A percentile compares a stretch with the other conserved stretches of the same genome.
phyloP scores from a whole-genome alignment of 2,329 filamentous ascomycete genomes.

The Claviceps capensis region DNA sequence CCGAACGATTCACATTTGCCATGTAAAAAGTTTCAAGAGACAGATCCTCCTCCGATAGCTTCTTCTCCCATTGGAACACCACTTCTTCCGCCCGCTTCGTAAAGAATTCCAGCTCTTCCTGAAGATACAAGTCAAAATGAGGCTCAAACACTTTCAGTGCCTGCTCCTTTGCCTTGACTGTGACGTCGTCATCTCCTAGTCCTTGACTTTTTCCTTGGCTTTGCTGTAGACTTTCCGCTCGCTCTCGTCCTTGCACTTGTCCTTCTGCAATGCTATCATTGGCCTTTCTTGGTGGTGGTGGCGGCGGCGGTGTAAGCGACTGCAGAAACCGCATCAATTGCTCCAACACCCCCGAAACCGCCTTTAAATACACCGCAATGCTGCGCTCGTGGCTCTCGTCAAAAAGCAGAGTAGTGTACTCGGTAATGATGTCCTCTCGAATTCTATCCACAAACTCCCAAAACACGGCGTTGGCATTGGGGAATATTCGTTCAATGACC shows the following conservation, averaged over 20 bases:
- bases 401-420: slow-evolving; percentile 74
- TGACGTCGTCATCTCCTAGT: slow-evolving; percentile 45
- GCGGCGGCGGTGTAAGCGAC: slow-evolving; percentile 41
- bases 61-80: slow-evolving; percentile 80
- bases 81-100: slow-evolving; percentile 60
- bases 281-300: not conserved
- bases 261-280: not conserved
- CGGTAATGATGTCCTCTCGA: slow-evolving; percentile 69
- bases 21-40: slow-evolving; percentile 89
- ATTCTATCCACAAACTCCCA: slow-evolving; percentile 71
- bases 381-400: slow-evolving; percentile 73
- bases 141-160: slow-evolving; percentile 70
- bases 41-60: slow-evolving; percentile 80
- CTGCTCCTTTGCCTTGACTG: slow-evolving; percentile 51
- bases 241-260: slow-evolving; percentile 16
- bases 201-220: slow-evolving; percentile 16
- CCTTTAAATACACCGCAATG: slow-evolving; percentile 67
- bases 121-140: slow-evolving; percentile 84
- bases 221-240: not conserved
- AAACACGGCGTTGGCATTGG: slow-evolving; percentile 55
- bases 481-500: slow-evolving; percentile 73
- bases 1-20: slow-evolving; percentile 86
- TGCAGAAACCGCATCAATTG: slow-evolving; percentile 69
- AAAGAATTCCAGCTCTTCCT: slow-evolving; percentile 83
- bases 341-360: slow-evolving; percentile 76